Evolutionary conservation across 2,329 filamentous ascomycete species (phyloP), one percentile per base, ranked within the genome.

Genomic region (Colletotrichum eleusines): DNA sequence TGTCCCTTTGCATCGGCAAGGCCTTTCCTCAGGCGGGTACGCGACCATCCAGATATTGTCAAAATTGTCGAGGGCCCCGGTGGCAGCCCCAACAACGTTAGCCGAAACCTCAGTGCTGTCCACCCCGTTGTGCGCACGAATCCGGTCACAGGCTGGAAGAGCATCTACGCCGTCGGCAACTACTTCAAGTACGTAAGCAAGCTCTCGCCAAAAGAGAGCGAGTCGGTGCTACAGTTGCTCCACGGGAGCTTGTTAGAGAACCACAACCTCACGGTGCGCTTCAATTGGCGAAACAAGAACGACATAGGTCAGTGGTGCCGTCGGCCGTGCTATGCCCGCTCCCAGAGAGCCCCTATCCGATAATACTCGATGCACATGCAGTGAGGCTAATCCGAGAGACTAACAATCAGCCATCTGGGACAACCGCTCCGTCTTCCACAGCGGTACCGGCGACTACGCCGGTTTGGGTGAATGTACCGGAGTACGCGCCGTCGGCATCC

Each of bases 141-240:
- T 64, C 89, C 89, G 0, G 88, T 90, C 0, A 90, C 88, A 0
- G 89, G 88, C 0, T 90, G 89, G 88, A 90, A 84, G 74, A 80
- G 80, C 0, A 69, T 84, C 35, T 84, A 81, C 63, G 79, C 82
- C 0, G 76, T 85, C 11, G 84, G 84, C 2, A 79, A 78, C 3
- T 82, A 84, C 63, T 80, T 82, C 11, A 78, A 76, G 31, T 76
- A 81, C 23, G 82, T 86, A 73, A 84, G 85, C 63, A 83, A 81
- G 11, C 55, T 86, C 35, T 82, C 80, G 0, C 74, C 76, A 2
- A 78, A 83, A 1, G 84, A 86, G 75, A 84, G 82, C 50, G 75
- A 78, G n/a, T n/a, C n/a, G n/a, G n/a, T n/a, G n/a, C n/a, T n/a
- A 20, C 78, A 81, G 26, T 75, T 86, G 18, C 75, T 85, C 9